phyloP scores from a whole-genome alignment of 2,329 filamentous ascomycete species.

The Calonectria ilicicola region DNA sequence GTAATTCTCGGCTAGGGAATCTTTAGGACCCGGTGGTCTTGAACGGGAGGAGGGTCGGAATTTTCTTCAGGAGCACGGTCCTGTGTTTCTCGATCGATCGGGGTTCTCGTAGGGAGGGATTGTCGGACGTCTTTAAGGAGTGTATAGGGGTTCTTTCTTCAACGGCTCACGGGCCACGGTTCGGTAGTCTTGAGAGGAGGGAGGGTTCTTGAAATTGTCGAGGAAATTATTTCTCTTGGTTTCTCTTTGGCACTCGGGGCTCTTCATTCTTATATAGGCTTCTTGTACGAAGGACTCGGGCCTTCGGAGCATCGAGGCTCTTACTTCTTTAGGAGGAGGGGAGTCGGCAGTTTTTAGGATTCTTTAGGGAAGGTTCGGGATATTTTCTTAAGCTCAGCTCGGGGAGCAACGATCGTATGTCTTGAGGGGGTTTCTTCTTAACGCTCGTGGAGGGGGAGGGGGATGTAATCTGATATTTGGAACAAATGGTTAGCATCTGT shows the following conservation, averaged over 20 bases:
- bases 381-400: neutral
- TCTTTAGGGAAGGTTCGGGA: neutral
- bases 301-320: neutral
- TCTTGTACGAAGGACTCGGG: neutral
- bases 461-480: neutral
- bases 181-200: neutral
- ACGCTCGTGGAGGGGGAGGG: neutral
- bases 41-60: neutral
- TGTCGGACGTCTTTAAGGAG: neutral
- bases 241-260: neutral
- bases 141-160: neutral
- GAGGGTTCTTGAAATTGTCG: neutral
- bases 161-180: neutral
- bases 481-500: neutral
- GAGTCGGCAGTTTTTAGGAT: neutral
- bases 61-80: neutral
- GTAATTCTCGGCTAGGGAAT: neutral
- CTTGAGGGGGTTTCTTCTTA: neutral
- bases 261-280: neutral
- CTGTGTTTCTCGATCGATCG: slow-evolving; percentile 2
- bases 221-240: neutral
- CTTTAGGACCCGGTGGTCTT: neutral
- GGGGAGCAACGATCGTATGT: neutral
- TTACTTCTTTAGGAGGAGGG: neutral
- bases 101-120: neutral